Conservation (phyloP, 768 basidiomycete species). For the Pluteus cervinus region DNA sequence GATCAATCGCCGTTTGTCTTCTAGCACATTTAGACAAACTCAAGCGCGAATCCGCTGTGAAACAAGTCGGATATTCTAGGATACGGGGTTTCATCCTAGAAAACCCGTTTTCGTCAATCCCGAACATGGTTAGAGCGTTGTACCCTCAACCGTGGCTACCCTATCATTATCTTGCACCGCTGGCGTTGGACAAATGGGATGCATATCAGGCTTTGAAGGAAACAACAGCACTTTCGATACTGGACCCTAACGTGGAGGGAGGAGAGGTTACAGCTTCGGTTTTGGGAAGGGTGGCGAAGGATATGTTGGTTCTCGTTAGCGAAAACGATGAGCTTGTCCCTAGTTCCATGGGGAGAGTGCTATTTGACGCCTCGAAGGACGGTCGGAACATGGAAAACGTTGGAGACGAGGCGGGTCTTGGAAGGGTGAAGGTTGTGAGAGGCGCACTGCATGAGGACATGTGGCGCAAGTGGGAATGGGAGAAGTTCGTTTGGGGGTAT, state of each 20-base stretch:
- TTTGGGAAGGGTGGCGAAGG: conserved; percentile 11
- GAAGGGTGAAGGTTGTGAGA: too few species aligned
- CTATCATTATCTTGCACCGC: conserved; percentile 38
- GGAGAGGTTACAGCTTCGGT: background rate
- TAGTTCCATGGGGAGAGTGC: conserved; percentile 24
- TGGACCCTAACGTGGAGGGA: background rate
- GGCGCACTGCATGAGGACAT: too few species aligned
- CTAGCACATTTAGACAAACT: conserved; percentile 15
- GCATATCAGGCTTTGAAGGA: conserved; percentile 20
- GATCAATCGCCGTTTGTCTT: conserved; percentile 34
- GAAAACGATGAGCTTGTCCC: conserved; percentile 44
- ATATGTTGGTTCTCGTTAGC: conserved; percentile 31
- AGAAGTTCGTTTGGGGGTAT: too few species aligned
- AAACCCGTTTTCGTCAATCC: conserved; percentile 43
- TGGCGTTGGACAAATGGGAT: conserved; percentile 44
- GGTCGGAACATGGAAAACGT: too few species aligned
- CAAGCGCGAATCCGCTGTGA: background rate
- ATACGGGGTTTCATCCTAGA: conserved; percentile 38
- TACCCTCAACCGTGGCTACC: conserved; percentile 45
- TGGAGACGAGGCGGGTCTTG: too few species aligned
- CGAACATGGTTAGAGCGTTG: conserved; percentile 38
- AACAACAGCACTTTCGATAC: background rate
- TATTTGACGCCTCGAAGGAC: too few species aligned
- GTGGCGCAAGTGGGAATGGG: too few species aligned
- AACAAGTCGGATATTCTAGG: background rate